These are phyloP conservation scores for Sugiyamaella americana DNA, from an alignment of 805 yeast species.

Conservation along the genomic window DNA sequence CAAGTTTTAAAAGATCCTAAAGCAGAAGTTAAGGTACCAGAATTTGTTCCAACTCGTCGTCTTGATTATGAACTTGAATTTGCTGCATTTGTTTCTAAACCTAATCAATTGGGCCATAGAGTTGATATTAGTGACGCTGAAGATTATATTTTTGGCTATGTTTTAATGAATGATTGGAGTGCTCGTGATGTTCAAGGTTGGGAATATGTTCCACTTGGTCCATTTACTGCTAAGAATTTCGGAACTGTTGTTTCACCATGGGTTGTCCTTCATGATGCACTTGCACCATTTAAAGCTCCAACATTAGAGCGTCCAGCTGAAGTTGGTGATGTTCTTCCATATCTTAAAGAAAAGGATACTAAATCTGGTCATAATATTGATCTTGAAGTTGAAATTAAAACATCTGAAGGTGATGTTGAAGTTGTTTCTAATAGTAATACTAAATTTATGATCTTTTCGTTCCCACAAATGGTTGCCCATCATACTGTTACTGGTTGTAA, in stretches of 20 bases:
- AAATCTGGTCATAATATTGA: slow-evolving; percentile 17
- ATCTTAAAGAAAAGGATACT: slow-evolving; percentile 15
- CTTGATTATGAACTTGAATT: slow-evolving; percentile 25
- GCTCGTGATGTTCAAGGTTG: slow-evolving; percentile 26
- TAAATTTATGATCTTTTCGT: slow-evolving; percentile 20
- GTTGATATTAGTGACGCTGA: slow-evolving; percentile 19
- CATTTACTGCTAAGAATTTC: slow-evolving; percentile 25
- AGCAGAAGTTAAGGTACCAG: slow-evolving; percentile 8
- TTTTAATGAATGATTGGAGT: slow-evolving; percentile 25
- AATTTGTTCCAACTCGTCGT: slow-evolving; percentile 9
- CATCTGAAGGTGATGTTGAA: slow-evolving; percentile 12
- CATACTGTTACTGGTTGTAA: slow-evolving; percentile 26
- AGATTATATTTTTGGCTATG: slow-evolving; percentile 24
- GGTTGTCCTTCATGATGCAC: slow-evolving; percentile 25
- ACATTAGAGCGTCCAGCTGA: slow-evolving; percentile 16
- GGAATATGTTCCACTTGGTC: slow-evolving; percentile 27
- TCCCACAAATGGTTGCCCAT: slow-evolving; percentile 25
- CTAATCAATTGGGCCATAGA: slow-evolving; percentile 19
- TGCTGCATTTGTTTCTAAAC: slow-evolving; percentile 21
- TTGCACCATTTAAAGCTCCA: slow-evolving; percentile 14
- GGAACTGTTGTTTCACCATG: slow-evolving; percentile 25
- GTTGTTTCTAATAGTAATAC: slow-evolving; percentile 13
- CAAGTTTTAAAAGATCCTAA: slow-evolving; percentile 19
- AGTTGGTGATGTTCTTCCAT: slow-evolving; percentile 17
- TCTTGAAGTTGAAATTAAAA: slow-evolving; percentile 13